Evolutionary conservation across 176 grass and related monocot genomes (phyloP).

Genomic region (Panicum miliaceum): DNA sequence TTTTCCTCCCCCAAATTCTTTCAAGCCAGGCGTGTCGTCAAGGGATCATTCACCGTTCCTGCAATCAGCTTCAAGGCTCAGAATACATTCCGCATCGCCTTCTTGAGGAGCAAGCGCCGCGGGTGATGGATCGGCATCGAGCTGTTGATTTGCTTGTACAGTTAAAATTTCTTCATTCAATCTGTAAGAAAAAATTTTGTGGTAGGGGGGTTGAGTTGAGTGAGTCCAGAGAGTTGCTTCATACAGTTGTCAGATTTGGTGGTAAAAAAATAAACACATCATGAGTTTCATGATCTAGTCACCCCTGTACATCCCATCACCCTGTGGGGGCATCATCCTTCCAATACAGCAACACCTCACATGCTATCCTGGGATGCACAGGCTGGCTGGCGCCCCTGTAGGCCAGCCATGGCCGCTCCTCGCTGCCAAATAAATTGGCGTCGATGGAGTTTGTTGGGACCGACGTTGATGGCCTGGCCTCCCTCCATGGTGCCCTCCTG

Average conservation of each 20-base stretch:
- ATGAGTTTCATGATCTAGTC: constrained; percentile 26
- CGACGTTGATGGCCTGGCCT: background rate
- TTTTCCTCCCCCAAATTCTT: constrained; percentile 50
- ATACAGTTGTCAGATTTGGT: constrained; percentile 42
- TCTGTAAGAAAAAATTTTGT: constrained; percentile 78
- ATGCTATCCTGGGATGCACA: constrained; percentile 54
- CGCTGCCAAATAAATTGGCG: constrained; percentile 51
- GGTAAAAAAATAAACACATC: constrained; percentile 44
- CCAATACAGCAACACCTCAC: constrained; percentile 44
- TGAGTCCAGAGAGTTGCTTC: constrained; percentile 31
- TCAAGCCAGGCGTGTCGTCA: constrained; percentile 40
- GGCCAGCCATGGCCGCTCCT: constrained; percentile 23
- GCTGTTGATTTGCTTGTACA: constrained; percentile 65
- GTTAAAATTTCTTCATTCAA: constrained; percentile 88
- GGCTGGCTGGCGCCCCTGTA: constrained; percentile 47
- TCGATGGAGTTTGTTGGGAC: constrained; percentile 46
- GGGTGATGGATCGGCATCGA: constrained; percentile 6
- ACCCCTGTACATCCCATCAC: constrained; percentile 37
- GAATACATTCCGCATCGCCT: background rate
- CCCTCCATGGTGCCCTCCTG: too few relatives aligned
- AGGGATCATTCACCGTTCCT: constrained; percentile 32
- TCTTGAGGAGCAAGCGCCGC: constrained; percentile 18
- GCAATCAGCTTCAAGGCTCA: constrained; percentile 36
- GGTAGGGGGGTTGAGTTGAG: constrained; percentile 35
- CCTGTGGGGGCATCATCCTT: constrained; percentile 36